A percentile compares a stretch with the other conserved stretches of the same genome.
Evolutionary conservation across 352 stramenopile genomes (phyloP).

Genomic region (Pythium folliculosum): DNA sequence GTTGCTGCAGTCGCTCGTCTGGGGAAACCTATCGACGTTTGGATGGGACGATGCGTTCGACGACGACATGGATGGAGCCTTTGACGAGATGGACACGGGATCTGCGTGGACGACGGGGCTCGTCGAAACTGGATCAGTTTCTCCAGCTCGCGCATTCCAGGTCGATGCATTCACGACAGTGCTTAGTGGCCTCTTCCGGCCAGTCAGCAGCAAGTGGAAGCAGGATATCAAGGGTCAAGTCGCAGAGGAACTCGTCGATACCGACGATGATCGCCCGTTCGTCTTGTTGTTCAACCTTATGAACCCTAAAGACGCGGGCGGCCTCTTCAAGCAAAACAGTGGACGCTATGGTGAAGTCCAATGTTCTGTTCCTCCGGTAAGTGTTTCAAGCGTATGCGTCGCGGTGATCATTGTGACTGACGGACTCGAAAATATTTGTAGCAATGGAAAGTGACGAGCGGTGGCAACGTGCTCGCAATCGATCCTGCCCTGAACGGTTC

Average conservation of each 20-base stretch:
- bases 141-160: slow-evolving; percentile 46
- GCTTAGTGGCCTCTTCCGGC: slow-evolving; percentile 64
- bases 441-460: slow-evolving; percentile 73
- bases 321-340: slow-evolving; percentile 68
- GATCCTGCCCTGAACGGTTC: slow-evolving; percentile 52
- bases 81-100: slow-evolving; percentile 16
- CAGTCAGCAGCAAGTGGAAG: slow-evolving; percentile 53
- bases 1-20: slow-evolving; percentile 65
- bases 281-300: slow-evolving; percentile 56
- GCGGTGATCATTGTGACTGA: not conserved
- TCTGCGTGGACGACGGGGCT: slow-evolving; percentile 27
- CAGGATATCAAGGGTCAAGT: slow-evolving; percentile 56
- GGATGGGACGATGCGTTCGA: slow-evolving; percentile 21
- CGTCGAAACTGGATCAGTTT: slow-evolving; percentile 31
- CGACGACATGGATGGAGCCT: slow-evolving; percentile 12
- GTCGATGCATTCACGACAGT: slow-evolving; percentile 50
- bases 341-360: slow-evolving; percentile 69
- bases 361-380: slow-evolving; percentile 69
- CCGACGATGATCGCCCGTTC: slow-evolving; percentile 48
- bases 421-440: slow-evolving; percentile 20
- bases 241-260: slow-evolving; percentile 59
- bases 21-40: slow-evolving; percentile 44
- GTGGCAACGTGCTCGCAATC: slow-evolving; percentile 66
- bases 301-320: slow-evolving; percentile 62
- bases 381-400: not conserved